phyloP scores from a whole-genome alignment of 139 green algal species.

The Volvox reticuliferus region DNA sequence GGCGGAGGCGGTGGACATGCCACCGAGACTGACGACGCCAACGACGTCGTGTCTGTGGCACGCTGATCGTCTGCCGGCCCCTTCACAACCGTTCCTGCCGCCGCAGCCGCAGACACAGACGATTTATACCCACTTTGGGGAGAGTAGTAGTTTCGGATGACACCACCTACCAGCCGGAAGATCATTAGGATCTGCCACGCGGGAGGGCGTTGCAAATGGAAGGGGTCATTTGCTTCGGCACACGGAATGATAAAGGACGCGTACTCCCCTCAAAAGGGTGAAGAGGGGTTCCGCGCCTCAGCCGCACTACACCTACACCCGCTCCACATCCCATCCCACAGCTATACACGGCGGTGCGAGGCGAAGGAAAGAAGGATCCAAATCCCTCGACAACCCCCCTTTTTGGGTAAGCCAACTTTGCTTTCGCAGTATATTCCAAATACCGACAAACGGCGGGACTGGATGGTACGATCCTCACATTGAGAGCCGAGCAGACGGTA shows the following conservation, averaged over 20 bases:
- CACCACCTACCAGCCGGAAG: neutral
- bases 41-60: too few species aligned
- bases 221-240: too few species aligned
- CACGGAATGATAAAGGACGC: too few species aligned
- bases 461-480: slow-evolving; percentile 58
- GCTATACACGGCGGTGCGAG: neutral
- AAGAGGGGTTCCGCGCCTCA: neutral
- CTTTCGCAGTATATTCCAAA: slow-evolving; percentile 22
- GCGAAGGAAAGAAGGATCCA: neutral
- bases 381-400: too few species aligned
- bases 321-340: neutral
- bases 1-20: too few species aligned
- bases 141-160: neutral
- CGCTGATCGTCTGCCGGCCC: too few species aligned
- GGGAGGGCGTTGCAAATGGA: too few species aligned
- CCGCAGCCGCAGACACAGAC: neutral
- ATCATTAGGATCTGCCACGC: neutral
- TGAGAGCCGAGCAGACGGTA: slow-evolving; percentile 53
- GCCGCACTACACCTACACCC: neutral
- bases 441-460: slow-evolving; percentile 35
- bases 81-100: neutral
- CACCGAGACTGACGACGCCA: too few species aligned
- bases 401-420: too few species aligned
- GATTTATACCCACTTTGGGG: slow-evolving; percentile 14
- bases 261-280: neutral